phyloP scores from a whole-genome alignment of 805 yeast genomes.

The Candida suzukii region DNA sequence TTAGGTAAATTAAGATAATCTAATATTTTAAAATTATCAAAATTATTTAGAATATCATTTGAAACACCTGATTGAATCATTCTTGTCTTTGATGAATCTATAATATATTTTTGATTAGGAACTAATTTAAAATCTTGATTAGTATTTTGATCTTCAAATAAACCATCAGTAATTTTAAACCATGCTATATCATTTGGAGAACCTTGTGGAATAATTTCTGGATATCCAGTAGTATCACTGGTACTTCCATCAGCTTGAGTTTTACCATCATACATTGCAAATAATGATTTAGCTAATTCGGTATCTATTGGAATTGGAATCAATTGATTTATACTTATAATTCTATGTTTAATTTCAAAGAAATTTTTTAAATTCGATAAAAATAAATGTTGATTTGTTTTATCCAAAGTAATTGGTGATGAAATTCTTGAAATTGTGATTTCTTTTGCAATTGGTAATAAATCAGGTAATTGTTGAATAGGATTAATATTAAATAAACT shows the following conservation, averaged over 20 bases:
- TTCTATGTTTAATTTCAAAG: conserved; percentile 51
- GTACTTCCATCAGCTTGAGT: conserved; percentile 9
- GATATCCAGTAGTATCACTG: conserved; percentile 10
- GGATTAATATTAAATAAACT: neutral
- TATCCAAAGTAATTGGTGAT: conserved; percentile 62
- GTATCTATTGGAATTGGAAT: conserved; percentile 78
- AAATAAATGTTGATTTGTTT: conserved; percentile 53
- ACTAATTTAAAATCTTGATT: conserved; percentile 13
- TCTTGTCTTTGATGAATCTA: conserved; percentile 64
- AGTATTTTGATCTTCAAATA: conserved; percentile 20
- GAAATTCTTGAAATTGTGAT: conserved; percentile 62
- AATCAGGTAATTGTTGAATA: conserved; percentile 12
- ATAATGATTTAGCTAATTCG: conserved; percentile 50
- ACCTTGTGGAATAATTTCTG: conserved; percentile 46
- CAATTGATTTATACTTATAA: conserved; percentile 58
- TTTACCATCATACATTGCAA: conserved; percentile 25
- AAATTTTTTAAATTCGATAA: conserved; percentile 52
- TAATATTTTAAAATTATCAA: neutral
- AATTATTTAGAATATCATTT: conserved; percentile 29
- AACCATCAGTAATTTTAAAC: conserved; percentile 63
- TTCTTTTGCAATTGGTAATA: conserved; percentile 47
- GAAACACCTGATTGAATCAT: conserved; percentile 61
- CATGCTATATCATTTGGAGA: conserved; percentile 73
- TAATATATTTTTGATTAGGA: conserved; percentile 35
- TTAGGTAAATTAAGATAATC: neutral